Base-by-base conservation (phyloP, 371 early-diverging fungal species). In the Mucor lusitanicus region DNA sequence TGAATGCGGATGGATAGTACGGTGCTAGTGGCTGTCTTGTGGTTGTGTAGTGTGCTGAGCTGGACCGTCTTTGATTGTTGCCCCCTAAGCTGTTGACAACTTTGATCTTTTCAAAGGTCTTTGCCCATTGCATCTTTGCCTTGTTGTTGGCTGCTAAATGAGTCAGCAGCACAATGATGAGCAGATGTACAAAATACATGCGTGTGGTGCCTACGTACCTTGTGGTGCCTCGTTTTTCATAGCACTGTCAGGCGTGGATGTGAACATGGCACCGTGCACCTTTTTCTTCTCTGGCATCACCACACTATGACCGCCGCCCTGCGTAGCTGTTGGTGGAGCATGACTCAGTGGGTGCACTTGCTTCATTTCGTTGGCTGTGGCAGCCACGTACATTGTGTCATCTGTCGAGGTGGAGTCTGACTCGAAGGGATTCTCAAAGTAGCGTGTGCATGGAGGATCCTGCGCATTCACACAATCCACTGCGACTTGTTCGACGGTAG, bases 361-460 rank as follows among this genome's bases (percentile, higher is more conserved):
- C 19, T 56, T 57, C 32, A 55, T 64, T 6, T 57, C 21, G 32
- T 39, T n/a, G 35, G 19, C 9, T 17, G 53, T 27, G 5, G 35
- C 35, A 15, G 33, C 19, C 21, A 48, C 35, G 32, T 44, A 56
- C 12, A 57, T 28, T n/a, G 59, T 67, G 56, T 61, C 53, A 21
- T 62, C 50, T 23, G 62, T 62, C 25, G 62, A 62, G 33, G 62
- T 50, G 19, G 53, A 48, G 23, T 80, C 76, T 3, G 74, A 69
- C 23, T 72, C 78, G 61, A 80, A 79, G 5, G 83, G 79, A 48
- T 77, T 77, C 53, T 80, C 80, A 57, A 82, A 80, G 67, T 78
- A 83, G 30, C 68, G 75, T n/a, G 67, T 58, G 32, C 69, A 70
- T 23, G 65, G 63, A n/a, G 37, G 28, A 9, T 60, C 44, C 8